These are phyloP conservation scores for Saturnispora diversa DNA, from an alignment of 805 yeast genomes.

Conservation along the genomic window DNA sequence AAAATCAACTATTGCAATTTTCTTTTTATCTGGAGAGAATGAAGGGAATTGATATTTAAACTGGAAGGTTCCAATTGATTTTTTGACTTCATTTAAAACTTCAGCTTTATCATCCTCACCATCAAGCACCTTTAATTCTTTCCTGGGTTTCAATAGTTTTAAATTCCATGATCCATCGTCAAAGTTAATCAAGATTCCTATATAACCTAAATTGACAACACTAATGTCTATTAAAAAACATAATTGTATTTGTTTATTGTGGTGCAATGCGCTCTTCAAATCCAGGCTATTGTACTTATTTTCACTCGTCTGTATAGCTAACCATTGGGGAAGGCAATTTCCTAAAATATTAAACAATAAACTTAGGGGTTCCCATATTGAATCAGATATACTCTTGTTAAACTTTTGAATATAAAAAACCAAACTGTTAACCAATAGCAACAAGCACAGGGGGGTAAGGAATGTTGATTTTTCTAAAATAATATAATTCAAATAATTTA, in stretches of 20 bases:
- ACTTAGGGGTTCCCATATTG: slow-evolving; percentile 18
- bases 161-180: slow-evolving; percentile 1
- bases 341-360: slow-evolving; percentile 20
- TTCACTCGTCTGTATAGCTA: slow-evolving; percentile 1
- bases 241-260: background rate
- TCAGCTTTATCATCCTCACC: background rate
- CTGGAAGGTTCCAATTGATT: background rate
- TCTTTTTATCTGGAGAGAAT: background rate
- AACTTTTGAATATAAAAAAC: slow-evolving; percentile 11
- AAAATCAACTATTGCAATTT: slow-evolving; percentile 3
- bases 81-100: background rate
- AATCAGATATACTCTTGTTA: slow-evolving; percentile 9
- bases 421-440: slow-evolving; percentile 17
- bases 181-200: slow-evolving; percentile 14
- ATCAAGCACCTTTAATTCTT: background rate
- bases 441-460: slow-evolving; percentile 10
- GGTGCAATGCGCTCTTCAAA: background rate
- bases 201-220: slow-evolving; percentile 20
- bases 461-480: slow-evolving; percentile 16
- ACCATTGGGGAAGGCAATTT: slow-evolving; percentile 8
- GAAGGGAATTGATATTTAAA: slow-evolving; percentile 2
- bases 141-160: slow-evolving; percentile 2
- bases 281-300: slow-evolving; percentile 4
- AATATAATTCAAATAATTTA: slow-evolving; percentile 22
- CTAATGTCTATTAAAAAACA: background rate